phyloP scores from a whole-genome alignment of 2,329 filamentous ascomycete species.

The Xylariaceae sp. region DNA sequence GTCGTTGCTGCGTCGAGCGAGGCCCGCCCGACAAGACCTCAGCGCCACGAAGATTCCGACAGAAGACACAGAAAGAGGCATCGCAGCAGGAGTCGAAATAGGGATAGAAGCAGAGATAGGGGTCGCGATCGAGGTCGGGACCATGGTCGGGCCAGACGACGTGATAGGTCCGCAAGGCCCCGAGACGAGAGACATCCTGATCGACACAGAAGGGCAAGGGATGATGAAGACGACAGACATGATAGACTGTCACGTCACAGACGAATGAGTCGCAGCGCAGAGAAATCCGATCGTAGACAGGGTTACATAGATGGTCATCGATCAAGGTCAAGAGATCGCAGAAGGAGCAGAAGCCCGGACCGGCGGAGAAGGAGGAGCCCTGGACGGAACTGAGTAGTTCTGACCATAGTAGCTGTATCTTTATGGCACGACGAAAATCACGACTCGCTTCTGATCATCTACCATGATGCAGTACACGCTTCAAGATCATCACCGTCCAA shows the following conservation, averaged over 20 bases:
- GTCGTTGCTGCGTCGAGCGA: slow-evolving; percentile 17
- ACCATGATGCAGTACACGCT: neutral
- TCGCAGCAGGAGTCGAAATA: slow-evolving; percentile 31
- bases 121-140: slow-evolving; percentile 27
- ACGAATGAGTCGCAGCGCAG: slow-evolving; percentile 22
- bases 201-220: slow-evolving; percentile 39
- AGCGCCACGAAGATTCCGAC: slow-evolving; percentile 29
- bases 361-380: slow-evolving; percentile 15
- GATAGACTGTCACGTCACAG: slow-evolving; percentile 40
- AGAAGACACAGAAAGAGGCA: slow-evolving; percentile 33
- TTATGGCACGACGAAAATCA: neutral
- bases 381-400: slow-evolving; percentile 8
- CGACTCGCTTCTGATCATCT: neutral
- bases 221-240: slow-evolving; percentile 15
- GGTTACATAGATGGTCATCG: slow-evolving; percentile 17
- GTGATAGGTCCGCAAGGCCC: slow-evolving; percentile 26
- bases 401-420: neutral
- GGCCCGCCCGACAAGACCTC: slow-evolving; percentile 17
- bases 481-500: neutral
- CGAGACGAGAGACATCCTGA: slow-evolving; percentile 19
- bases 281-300: slow-evolving; percentile 15
- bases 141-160: slow-evolving; percentile 20
- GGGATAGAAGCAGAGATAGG: slow-evolving; percentile 20
- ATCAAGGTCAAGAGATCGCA: slow-evolving; percentile 21
- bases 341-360: slow-evolving; percentile 23